Base-by-base conservation (phyloP, 345 rosid species). In the Turnera subulata region DNA sequence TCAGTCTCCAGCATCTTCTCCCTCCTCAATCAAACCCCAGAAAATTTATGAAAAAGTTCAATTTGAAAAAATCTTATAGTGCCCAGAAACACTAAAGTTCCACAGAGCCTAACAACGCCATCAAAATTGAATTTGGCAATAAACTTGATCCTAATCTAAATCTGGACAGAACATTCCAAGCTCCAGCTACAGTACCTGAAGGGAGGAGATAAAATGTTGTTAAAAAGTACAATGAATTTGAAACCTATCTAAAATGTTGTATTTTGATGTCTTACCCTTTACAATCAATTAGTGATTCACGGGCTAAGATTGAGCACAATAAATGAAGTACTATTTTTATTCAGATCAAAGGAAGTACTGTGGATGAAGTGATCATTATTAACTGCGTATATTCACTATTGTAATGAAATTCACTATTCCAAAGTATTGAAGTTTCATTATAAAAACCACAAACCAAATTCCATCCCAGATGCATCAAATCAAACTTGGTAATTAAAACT, bases 1-100 rank as follows among this genome's bases (percentile, higher is more conserved):
- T 70, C 80, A 38, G 78, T 64, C 71, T 65, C 75, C 62, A 74
- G 50, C 82, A 82, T 74, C 74, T 66, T 69, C 46, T 45, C 18
- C 60, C 50, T 43, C 19, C 2, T 19, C 40, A 21, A 39, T 44
- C 2, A n/a, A n/a, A n/a, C n/a, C n/a, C n/a, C n/a, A n/a, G n/a
- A n/a, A n/a, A n/a, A n/a, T n/a, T n/a, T n/a, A n/a, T n/a, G n/a
- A n/a, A n/a, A n/a, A n/a, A n/a, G n/a, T n/a, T n/a, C n/a, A n/a
- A n/a, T n/a, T n/a, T n/a, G n/a, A n/a, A n/a, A n/a, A n/a, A n/a
- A n/a, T n/a, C n/a, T n/a, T n/a, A n/a, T n/a, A n/a, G n/a, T n/a
- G n/a, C n/a, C n/a, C n/a, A n/a, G n/a, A n/a, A n/a, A n/a, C n/a
- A n/a, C n/a, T 37, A 13, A 37, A 37, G 11, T 37, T 7, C 8